Conservation (phyloP, 306 rosid genomes). For the Fragaria vesca region DNA sequence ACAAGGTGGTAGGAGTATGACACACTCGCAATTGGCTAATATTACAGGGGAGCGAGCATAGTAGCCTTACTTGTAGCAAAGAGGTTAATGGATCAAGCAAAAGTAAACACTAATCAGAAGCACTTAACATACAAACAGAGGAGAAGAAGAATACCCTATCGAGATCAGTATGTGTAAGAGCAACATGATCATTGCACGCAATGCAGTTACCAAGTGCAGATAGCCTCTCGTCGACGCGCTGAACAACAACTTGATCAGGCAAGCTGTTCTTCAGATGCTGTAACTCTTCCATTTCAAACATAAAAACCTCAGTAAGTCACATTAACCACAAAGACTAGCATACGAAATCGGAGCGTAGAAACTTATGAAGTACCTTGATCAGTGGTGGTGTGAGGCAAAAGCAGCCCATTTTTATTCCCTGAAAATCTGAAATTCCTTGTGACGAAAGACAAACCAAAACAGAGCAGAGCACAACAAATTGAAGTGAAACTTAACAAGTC, state of each 20-base stretch:
- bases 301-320: background rate
- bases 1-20: background rate
- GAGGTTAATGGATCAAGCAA: background rate
- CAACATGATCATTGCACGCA: conserved; percentile 94
- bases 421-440: conserved; percentile 3
- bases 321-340: background rate
- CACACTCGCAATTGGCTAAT: background rate
- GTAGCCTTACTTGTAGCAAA: too few species aligned
- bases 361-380: conserved; percentile 65
- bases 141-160: conserved; percentile 53
- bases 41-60: too few species aligned
- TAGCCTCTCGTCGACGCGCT: conserved; percentile 81
- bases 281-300: conserved; percentile 54
- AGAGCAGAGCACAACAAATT: background rate
- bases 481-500: background rate
- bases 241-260: conserved; percentile 88
- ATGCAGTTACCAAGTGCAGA: conserved; percentile 95
- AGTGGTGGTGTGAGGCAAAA: conserved; percentile 86
- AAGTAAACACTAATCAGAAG: background rate
- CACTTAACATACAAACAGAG: background rate
- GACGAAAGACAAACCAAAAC: background rate
- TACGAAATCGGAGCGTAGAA: background rate
- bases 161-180: conserved; percentile 92
- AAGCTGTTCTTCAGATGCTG: conserved; percentile 92
- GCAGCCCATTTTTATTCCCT: conserved; percentile 97